Evolutionary conservation across 2,329 filamentous ascomycete genomes (phyloP).

Genomic region (Penicillium corylophilum): DNA sequence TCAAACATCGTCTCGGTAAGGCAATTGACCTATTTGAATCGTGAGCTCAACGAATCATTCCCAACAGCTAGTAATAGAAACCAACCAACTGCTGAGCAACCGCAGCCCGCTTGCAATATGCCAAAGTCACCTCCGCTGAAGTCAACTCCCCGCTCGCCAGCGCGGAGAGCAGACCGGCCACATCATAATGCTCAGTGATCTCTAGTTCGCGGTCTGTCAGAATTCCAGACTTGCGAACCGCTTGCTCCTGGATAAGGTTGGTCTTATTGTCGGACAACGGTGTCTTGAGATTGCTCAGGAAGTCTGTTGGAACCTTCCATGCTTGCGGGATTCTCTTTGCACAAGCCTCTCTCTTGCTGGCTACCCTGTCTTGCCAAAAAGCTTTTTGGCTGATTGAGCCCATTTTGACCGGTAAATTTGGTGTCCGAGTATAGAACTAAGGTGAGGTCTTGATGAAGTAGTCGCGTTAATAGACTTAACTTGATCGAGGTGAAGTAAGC

Average conservation of each 20-base stretch:
- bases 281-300: slow-evolving; percentile 7
- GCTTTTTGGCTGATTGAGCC: neutral
- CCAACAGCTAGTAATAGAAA: neutral
- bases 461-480: neutral
- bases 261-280: slow-evolving; percentile 16
- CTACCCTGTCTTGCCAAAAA: slow-evolving; percentile 13
- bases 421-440: neutral
- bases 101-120: slow-evolving; percentile 45
- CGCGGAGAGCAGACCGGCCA: slow-evolving; percentile 26
- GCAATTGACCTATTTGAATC: slow-evolving; percentile 20
- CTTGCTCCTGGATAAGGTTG: slow-evolving; percentile 14
- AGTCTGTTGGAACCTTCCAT: slow-evolving; percentile 15
- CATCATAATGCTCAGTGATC: slow-evolving; percentile 50
- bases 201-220: slow-evolving; percentile 48
- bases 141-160: slow-evolving; percentile 29
- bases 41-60: neutral
- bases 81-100: slow-evolving; percentile 36
- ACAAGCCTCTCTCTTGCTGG: slow-evolving; percentile 14
- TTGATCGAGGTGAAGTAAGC: neutral
- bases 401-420: neutral
- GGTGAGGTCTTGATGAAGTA: neutral
- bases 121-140: slow-evolving; percentile 45
- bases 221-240: slow-evolving; percentile 38
- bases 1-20: slow-evolving; percentile 32
- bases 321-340: slow-evolving; percentile 15